Conservation (phyloP, 768 basidiomycete species). For the Lactarius vividus region DNA sequence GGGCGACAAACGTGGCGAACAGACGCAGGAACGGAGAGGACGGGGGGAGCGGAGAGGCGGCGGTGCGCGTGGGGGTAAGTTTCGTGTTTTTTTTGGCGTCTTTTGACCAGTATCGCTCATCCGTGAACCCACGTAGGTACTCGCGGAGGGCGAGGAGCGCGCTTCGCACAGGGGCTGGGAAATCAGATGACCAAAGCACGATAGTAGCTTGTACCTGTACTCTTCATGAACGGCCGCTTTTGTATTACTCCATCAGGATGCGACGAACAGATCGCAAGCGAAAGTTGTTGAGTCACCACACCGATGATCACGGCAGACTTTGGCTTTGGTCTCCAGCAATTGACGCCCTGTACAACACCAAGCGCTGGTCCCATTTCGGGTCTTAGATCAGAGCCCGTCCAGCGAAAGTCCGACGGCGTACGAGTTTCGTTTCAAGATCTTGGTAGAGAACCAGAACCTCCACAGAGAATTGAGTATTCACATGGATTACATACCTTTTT, state of each 20-base stretch:
- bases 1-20: constrained; percentile 78
- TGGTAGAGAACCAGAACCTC: no score
- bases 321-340: no score
- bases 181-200: constrained; percentile 25
- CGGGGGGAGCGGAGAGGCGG: constrained; percentile 68
- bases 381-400: no score
- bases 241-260: neutral
- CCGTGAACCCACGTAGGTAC: constrained; percentile 15
- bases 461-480: no score
- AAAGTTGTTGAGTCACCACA: no score
- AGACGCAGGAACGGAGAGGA: constrained; percentile 72
- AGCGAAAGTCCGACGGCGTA: no score
- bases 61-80: constrained; percentile 34
- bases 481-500: no score
- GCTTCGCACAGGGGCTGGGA: constrained; percentile 26
- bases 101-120: neutral
- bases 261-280: no score
- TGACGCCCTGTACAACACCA: no score
- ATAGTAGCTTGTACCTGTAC: neutral
- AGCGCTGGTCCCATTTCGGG: no score
- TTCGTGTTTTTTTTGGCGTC: neutral
- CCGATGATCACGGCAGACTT: no score
- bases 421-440: no score
- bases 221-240: neutral
- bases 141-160: constrained; percentile 25